A percentile compares a stretch with the other conserved stretches of the same genome.
Evolutionary conservation across 306 rosid species (phyloP).

Genomic region (Urtica urens): DNA sequence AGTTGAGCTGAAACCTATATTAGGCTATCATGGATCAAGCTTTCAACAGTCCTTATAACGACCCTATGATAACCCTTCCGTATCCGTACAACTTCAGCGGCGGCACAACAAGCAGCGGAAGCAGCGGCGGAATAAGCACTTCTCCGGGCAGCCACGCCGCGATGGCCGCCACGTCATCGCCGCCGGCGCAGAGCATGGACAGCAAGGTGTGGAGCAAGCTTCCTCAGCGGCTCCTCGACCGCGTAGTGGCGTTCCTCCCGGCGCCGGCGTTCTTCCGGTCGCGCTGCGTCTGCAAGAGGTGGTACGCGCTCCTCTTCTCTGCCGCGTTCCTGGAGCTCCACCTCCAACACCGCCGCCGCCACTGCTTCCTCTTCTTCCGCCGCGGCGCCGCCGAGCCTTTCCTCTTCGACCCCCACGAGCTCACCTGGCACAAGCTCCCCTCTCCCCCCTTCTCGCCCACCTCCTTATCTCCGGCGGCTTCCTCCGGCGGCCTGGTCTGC

Average conservation of each 20-base stretch:
- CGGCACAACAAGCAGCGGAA: too few relatives aligned
- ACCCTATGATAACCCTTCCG: too few relatives aligned
- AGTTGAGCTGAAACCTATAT: too few relatives aligned
- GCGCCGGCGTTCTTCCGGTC: conserved; percentile 81
- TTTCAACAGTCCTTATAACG: too few relatives aligned
- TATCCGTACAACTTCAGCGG: too few relatives aligned
- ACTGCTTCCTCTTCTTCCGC: conserved; percentile 79
- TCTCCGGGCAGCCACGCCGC: too few relatives aligned
- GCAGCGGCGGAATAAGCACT: too few relatives aligned
- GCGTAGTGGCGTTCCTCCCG: conserved; percentile 67
- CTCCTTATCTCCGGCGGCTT: conserved; percentile 54
- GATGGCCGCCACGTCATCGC: too few relatives aligned
- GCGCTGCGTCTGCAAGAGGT: conserved; percentile 83
- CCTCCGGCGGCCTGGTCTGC: conserved; percentile 69
- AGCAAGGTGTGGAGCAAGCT: conserved; percentile 79
- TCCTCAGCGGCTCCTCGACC: conserved; percentile 64
- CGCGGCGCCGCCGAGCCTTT: conserved; percentile 40
- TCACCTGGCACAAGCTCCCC: conserved; percentile 60
- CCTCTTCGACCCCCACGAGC: conserved; percentile 66
- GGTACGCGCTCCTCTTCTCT: conserved; percentile 66
- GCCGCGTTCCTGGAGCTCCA: conserved; percentile 52
- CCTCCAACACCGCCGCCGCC: conserved; percentile 51
- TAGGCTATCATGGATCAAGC: too few relatives aligned
- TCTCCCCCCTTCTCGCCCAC: conserved; percentile 55
- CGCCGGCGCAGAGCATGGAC: too few relatives aligned